Evolutionary conservation across 331 rosid species (phyloP), one percentile per base, ranked within the genome.

Genomic region (Acacia pycnantha): DNA sequence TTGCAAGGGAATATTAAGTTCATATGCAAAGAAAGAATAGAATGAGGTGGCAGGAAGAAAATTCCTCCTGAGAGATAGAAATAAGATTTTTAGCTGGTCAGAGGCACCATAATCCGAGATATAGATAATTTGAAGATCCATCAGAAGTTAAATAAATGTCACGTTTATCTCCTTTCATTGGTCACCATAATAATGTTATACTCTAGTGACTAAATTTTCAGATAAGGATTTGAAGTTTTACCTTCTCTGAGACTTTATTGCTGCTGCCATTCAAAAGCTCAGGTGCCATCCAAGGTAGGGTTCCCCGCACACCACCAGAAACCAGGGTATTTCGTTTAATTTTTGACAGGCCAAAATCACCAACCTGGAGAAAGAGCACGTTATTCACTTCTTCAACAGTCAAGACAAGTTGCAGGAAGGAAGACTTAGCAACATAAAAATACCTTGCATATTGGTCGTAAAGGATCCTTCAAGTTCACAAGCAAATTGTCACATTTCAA

Each of bases 261-360:
- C 98, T 95, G 89, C 98, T 90, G 26, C 98, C 98, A 79, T 95
- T 95, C 43, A 95, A 91, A 51, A 93, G 89, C 88, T 95, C 98
- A 1, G 98, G 98, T 11, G 98, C 98, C 98, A 95, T 95, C 98
- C 98, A 95, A 71, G 98, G 98, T 65, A 95, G 80, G 14, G 98
- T 95, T 86, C 98, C 98, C 26, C 98, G 94, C 51, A 95, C 98
- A 40, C 98, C 98, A 40, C 98, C 98, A 46, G 98, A 92, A 72
- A 95, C 98, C 87, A 95, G 80, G 51, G 98, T 95, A 82, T 92
- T 93, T 74, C 98, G 80, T 88, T 92, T 95, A 73, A 95, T 95
- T 85, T 95, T 95, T 81, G 98, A 95, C 83, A 95, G 93, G 76
- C 98, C 98, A 85, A 95, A 95, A 86, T 95, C 98, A 58, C 97